Conservation (phyloP, 768 basidiomycete genomes). For the Amanita pallidorosea region DNA sequence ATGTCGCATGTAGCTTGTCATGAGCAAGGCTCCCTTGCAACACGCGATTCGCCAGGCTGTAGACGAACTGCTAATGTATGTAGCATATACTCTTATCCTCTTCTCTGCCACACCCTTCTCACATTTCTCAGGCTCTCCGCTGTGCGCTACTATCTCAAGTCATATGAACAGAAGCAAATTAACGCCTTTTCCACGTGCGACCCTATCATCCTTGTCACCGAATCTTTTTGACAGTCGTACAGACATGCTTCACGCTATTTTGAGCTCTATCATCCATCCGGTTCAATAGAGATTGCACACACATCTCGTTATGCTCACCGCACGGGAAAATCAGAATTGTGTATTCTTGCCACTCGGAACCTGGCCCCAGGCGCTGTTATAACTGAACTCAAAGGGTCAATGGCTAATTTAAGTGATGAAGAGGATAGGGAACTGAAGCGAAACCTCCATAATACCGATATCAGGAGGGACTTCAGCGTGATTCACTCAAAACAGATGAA, state of each 20-base stretch:
- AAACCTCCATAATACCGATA: slow-evolving; percentile 64
- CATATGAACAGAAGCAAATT: slow-evolving; percentile 74
- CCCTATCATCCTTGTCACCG: slow-evolving; percentile 11
- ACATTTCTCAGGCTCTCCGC: slow-evolving; percentile 45
- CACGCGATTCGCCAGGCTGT: slow-evolving; percentile 61
- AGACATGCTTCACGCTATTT: slow-evolving; percentile 87
- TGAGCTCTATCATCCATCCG: slow-evolving; percentile 75
- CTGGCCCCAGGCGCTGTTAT: slow-evolving; percentile 63
- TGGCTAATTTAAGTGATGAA: slow-evolving; percentile 79
- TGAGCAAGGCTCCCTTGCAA: slow-evolving; percentile 41
- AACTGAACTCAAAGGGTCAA: slow-evolving; percentile 81
- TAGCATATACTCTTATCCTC: slow-evolving; percentile 15
- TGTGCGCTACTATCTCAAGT: slow-evolving; percentile 68
- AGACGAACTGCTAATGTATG: slow-evolving; percentile 68
- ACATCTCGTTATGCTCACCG: slow-evolving; percentile 80
- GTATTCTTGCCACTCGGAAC: slow-evolving; percentile 72
- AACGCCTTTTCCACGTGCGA: slow-evolving; percentile 91
- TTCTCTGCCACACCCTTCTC: slow-evolving; percentile 10
- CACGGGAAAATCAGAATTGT: slow-evolving; percentile 83
- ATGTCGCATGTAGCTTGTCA: slow-evolving; percentile 39
- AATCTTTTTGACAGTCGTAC: slow-evolving; percentile 11
- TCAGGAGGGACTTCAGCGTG: slow-evolving; percentile 82
- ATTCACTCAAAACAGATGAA: slow-evolving; percentile 89
- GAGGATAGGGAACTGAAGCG: slow-evolving; percentile 83
- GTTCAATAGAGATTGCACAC: slow-evolving; percentile 81